phyloP scores from a whole-genome alignment of 805 yeast species.

The Yamadazyma philogaea region DNA sequence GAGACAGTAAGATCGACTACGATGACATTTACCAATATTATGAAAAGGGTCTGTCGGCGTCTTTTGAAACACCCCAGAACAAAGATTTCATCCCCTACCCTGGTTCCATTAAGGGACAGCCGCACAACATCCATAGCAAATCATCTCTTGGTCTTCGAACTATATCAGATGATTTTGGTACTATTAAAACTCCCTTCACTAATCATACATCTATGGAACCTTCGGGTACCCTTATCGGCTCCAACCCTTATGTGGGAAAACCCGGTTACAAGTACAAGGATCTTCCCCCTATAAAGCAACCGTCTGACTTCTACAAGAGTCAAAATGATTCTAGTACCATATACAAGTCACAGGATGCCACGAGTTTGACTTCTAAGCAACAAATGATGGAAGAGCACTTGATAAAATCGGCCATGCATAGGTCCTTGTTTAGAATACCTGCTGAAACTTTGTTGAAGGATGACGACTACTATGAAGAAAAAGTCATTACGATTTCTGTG shows the following conservation, averaged over 20 bases:
- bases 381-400: constrained; percentile 26
- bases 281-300: constrained; percentile 24
- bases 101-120: constrained; percentile 6
- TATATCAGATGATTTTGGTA: constrained; percentile 8
- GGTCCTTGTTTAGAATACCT: constrained; percentile 25
- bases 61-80: constrained; percentile 7
- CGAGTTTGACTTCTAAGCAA: constrained; percentile 21
- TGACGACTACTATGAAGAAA: constrained; percentile 14
- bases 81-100: constrained; percentile 18
- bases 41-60: constrained; percentile 14
- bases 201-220: constrained; percentile 15
- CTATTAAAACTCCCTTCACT: constrained; percentile 7
- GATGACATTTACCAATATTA: constrained; percentile 19
- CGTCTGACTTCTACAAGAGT: constrained; percentile 15
- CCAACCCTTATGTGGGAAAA: neutral
- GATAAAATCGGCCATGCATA: constrained; percentile 32
- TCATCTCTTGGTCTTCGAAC: constrained; percentile 13
- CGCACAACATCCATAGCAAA: constrained; percentile 4
- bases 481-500: constrained; percentile 22
- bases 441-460: constrained; percentile 17
- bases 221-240: constrained; percentile 7
- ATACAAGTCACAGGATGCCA: constrained; percentile 11
- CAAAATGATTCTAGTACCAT: neutral
- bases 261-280: constrained; percentile 16
- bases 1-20: constrained; percentile 11